phyloP scores from a whole-genome alignment of 768 basidiomycete species.

The Goffeauzyma gilvescens region DNA sequence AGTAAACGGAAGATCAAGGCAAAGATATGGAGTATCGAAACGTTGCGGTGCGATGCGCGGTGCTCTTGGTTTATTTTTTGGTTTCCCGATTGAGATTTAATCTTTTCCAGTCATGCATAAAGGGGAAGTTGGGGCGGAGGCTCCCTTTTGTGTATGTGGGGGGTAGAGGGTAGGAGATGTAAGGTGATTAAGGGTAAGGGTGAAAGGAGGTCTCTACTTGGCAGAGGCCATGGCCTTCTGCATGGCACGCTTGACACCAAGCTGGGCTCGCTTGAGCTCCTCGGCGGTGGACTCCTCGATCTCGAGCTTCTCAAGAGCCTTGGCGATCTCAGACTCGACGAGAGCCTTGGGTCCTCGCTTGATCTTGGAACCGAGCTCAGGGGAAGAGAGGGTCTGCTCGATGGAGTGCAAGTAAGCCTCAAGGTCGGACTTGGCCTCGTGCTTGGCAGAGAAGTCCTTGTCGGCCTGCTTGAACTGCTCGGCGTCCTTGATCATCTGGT shows the following conservation, averaged over 20 bases:
- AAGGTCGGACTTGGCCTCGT: slow-evolving; percentile 94
- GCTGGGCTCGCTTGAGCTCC: slow-evolving; percentile 87
- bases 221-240: slow-evolving; percentile 58
- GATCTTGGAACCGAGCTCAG: slow-evolving; percentile 94
- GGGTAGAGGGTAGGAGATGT: no score
- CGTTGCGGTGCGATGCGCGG: no score
- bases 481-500: slow-evolving; percentile 99
- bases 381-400: slow-evolving; percentile 84
- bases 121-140: no score
- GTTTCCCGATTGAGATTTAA: no score
- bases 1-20: no score
- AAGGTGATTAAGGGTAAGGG: no score
- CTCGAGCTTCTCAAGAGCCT: slow-evolving; percentile 95
- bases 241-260: slow-evolving; percentile 85
- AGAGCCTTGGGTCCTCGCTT: slow-evolving; percentile 88
- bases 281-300: slow-evolving; percentile 84
- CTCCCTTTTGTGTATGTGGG: no score
- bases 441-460: slow-evolving; percentile 93
- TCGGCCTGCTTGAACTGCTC: slow-evolving; percentile 46
- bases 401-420: slow-evolving; percentile 96
- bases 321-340: slow-evolving; percentile 92
- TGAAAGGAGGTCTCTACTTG: slow-evolving; percentile 18
- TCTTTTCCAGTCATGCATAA: no score
- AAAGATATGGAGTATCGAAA: no score
- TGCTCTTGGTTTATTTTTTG: no score